Evolutionary conservation across 495 filamentous ascomycete species (phyloP), one percentile per base, ranked within the genome.

Genomic region (Thozetella sp.): DNA sequence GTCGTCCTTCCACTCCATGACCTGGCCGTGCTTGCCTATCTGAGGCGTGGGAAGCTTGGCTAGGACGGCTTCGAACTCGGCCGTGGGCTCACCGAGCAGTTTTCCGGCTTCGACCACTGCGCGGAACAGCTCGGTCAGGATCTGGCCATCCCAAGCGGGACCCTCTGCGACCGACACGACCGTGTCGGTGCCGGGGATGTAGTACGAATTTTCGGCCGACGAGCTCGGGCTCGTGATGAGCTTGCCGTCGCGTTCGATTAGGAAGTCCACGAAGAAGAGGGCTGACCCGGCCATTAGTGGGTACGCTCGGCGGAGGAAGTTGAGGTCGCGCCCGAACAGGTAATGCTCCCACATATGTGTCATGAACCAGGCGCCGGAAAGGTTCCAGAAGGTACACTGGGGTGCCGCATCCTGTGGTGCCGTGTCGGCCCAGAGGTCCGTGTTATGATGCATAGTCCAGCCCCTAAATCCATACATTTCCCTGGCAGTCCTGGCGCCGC

Each of bases 401-500:
- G 79, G 76, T 67, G 74, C 80, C 25, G 68, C 57, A 60, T 82
- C 79, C 19, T 75, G 71, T 1, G 79, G 79, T 20, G 70, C 71
- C 15, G 78, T 75, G 63, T 83, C 79, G 1, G 72, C 79, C 77
- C 76, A 83, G 17, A 80, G 67, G 61, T 83, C 78, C 0, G 78
- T 81, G 54, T 76, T 79, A 20, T 78, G 74, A 61, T 79, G 78
- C 4, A 72, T 69, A 10, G 67, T 59, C 72, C 74, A 83, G 2
- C 82, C 82, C 3, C 75, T 66, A 55, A 76, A 77, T 15, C 74
- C 75, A 59, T 83, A 85, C 81, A 84, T 83, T 1, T 62, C 64
- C 60, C 59, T 0, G 80, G 78, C 0, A 17, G 75, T 81, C 0
- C 60, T 64, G 19, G 60, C 62, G 2, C 80, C 81, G 11, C 70